A percentile compares a stretch with the other conserved stretches of the same genome.
phyloP scores from a whole-genome alignment of 2,329 filamentous ascomycete genomes.

The Cephalotrichum gorgonifer region DNA sequence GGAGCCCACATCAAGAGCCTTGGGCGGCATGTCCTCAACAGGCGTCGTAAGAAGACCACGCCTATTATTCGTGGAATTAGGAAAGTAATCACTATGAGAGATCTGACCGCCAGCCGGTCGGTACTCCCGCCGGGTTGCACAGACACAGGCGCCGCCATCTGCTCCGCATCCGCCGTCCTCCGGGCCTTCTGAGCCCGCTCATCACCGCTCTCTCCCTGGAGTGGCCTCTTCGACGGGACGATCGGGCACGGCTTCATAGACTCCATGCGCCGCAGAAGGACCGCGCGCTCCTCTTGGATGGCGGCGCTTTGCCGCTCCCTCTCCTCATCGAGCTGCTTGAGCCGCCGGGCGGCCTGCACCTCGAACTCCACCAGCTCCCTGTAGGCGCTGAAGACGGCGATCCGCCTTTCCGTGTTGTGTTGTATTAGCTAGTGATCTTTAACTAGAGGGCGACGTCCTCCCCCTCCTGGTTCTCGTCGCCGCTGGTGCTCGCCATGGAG shows the following conservation, averaged over 20 bases:
- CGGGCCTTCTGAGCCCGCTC: not conserved
- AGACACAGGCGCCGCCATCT: too few relatives aligned
- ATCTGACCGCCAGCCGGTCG: too few relatives aligned
- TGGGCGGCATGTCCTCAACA: too few relatives aligned
- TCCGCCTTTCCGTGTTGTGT: conserved; percentile 13
- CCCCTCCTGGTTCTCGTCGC: not conserved
- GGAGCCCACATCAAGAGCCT: too few relatives aligned
- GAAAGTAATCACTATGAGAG: too few relatives aligned
- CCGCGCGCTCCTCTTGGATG: conserved; percentile 12
- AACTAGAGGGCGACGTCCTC: conserved; percentile 15
- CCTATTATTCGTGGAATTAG: too few relatives aligned
- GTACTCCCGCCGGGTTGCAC: too few relatives aligned
- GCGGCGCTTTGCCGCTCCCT: not conserved
- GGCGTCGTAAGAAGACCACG: not conserved
- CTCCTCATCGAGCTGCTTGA: conserved; percentile 10
- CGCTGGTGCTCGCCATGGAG: too few relatives aligned
- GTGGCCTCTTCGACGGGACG: not conserved
- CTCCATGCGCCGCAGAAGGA: conserved; percentile 11
- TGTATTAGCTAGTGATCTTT: conserved; percentile 14
- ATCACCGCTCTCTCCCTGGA: not conserved
- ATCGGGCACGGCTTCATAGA: not conserved
- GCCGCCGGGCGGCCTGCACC: conserved; percentile 9
- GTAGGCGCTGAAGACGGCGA: conserved; percentile 8
- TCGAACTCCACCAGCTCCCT: conserved; percentile 11
- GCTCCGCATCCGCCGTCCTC: too few relatives aligned